A percentile compares a stretch with the other conserved stretches of the same genome.
These are phyloP conservation scores for Silene uniflora DNA, from an alignment of 148 eudicot genomes.

Conservation along the genomic window DNA sequence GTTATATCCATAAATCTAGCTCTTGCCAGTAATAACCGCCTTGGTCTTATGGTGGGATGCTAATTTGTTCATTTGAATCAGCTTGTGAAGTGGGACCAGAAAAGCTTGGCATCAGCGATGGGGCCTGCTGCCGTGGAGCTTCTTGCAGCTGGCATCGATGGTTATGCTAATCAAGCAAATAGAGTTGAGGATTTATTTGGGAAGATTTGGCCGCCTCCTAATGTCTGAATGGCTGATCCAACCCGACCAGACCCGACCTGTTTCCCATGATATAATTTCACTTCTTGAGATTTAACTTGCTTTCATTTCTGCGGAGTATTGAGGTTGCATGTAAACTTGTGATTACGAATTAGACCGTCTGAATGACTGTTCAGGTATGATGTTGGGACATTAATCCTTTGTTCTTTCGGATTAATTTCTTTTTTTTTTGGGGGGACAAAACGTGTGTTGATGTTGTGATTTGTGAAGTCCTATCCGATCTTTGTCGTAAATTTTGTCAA, in stretches of 20 bases:
- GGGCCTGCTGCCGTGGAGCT: conserved; percentile 91
- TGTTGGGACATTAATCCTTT: background rate
- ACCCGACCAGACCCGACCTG: background rate
- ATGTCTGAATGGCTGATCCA: conserved; percentile 39
- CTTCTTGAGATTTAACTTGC: background rate
- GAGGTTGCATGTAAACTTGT: background rate
- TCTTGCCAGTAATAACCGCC: no score
- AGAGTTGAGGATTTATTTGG: conserved; percentile 81
- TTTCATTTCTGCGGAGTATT: background rate
- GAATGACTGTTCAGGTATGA: background rate
- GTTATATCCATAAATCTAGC: no score
- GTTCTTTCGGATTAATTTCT: background rate
- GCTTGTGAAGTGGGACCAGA: conserved; percentile 91
- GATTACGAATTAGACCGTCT: background rate
- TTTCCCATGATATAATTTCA: background rate
- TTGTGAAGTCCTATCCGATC: background rate
- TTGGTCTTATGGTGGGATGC: background rate
- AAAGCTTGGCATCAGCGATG: conserved; percentile 78
- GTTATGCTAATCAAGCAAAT: conserved; percentile 65
- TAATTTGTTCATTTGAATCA: conserved; percentile 30
- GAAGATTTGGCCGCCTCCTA: conserved; percentile 98
- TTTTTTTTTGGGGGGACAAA: background rate
- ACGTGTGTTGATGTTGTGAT: background rate
- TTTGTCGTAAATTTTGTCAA: background rate
- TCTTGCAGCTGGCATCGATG: conserved; percentile 70